Percentiles rank a stretch among this genome's conserved stretches.
phyloP scores from a whole-genome alignment of 257 asterid species.

The Solanum rostratum region DNA sequence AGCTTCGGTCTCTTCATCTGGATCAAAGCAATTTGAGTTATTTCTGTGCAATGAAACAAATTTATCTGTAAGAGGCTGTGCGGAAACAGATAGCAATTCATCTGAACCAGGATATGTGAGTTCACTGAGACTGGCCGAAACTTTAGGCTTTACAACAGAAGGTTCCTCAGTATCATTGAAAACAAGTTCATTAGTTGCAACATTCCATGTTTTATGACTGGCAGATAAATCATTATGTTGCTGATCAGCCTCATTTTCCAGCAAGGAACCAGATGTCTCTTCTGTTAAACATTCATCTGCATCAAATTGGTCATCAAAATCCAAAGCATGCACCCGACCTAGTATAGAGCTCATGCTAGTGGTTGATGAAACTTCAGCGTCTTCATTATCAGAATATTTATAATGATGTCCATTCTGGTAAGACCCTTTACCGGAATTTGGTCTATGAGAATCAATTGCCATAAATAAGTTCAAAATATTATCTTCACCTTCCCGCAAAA shows the following conservation, averaged over 20 bases:
- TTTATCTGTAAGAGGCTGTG: constrained; percentile 9
- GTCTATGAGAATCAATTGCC: constrained; percentile 40
- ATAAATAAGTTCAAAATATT: constrained; percentile 59
- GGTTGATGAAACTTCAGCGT: constrained; percentile 71
- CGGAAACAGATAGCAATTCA: not conserved
- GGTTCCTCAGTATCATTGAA: constrained; percentile 18
- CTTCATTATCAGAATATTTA: constrained; percentile 49
- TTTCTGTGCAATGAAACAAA: not conserved
- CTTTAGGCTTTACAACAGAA: not conserved
- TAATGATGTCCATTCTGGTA: constrained; percentile 15
- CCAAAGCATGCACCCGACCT: constrained; percentile 68
- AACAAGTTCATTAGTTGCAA: constrained; percentile 1
- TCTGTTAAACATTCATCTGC: constrained; percentile 31
- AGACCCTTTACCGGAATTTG: constrained; percentile 8
- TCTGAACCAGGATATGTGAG: not conserved
- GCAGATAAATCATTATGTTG: constrained; percentile 3
- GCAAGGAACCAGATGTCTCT: constrained; percentile 14
- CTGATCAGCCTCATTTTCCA: constrained; percentile 20
- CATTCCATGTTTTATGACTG: constrained; percentile 6
- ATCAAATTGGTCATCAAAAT: constrained; percentile 51
- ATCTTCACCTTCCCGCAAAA: constrained; percentile 41
- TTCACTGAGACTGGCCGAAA: not conserved
- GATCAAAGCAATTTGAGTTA: not conserved
- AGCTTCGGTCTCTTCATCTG: not conserved
- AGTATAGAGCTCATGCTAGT: constrained; percentile 79